Conservation (phyloP, 106 monocot species). For the Vanilla planifolia region DNA sequence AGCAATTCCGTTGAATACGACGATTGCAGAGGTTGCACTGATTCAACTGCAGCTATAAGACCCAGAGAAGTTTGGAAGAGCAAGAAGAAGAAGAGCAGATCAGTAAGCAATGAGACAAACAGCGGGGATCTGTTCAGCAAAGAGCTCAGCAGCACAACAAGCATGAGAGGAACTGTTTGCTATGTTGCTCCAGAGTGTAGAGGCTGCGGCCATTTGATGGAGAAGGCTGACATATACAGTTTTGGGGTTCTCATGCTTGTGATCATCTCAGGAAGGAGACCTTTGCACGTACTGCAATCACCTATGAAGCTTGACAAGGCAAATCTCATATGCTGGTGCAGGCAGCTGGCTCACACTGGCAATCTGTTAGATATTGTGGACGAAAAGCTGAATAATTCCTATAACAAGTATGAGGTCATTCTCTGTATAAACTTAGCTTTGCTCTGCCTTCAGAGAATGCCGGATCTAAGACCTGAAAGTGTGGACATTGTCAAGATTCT, state of each 20-base stretch:
- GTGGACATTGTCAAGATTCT: slow-evolving; percentile 64
- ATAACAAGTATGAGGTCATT: slow-evolving; percentile 45
- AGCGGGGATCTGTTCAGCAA: slow-evolving; percentile 21
- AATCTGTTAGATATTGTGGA: slow-evolving; percentile 68
- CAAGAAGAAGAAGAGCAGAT: background rate
- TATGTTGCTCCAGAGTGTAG: slow-evolving; percentile 71
- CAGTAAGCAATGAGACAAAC: background rate
- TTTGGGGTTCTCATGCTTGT: slow-evolving; percentile 81
- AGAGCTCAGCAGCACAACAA: slow-evolving; percentile 77
- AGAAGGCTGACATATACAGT: slow-evolving; percentile 79
- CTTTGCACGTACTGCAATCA: slow-evolving; percentile 59
- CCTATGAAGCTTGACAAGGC: slow-evolving; percentile 76
- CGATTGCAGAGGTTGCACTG: too few relatives aligned
- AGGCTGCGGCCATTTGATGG: slow-evolving; percentile 28
- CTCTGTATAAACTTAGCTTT: slow-evolving; percentile 71
- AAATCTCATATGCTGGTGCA: slow-evolving; percentile 34
- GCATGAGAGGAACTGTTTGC: slow-evolving; percentile 86
- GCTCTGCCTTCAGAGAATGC: slow-evolving; percentile 54
- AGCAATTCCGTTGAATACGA: too few relatives aligned
- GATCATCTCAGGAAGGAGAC: slow-evolving; percentile 70
- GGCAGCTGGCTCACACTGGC: slow-evolving; percentile 43
- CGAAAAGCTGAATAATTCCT: slow-evolving; percentile 46
- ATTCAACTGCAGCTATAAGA: background rate
- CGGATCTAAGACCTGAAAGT: slow-evolving; percentile 72
- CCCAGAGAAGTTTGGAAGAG: background rate